phyloP scores from a whole-genome alignment of 768 basidiomycete species.

The Boletus rubroflammeus region DNA sequence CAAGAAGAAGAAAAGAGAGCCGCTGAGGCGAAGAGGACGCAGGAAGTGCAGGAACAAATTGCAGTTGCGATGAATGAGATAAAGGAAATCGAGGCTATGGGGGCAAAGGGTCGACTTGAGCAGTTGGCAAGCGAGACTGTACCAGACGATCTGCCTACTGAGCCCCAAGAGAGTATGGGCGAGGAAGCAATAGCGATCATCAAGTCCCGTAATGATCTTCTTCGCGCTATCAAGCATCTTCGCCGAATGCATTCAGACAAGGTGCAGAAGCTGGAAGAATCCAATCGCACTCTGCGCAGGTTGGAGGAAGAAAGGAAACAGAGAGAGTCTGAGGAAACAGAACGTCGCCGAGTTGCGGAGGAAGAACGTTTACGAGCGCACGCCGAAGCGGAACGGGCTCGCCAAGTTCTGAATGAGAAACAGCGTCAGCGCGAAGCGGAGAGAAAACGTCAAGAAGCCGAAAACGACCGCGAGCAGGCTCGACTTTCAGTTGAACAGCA shows the following conservation, averaged over 20 bases:
- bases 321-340: conserved; percentile 16
- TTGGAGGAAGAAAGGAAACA: conserved; percentile 25
- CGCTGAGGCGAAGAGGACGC: conserved; percentile 15
- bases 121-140: background rate
- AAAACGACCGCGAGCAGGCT: background rate
- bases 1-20: conserved; percentile 25
- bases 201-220: conserved; percentile 8
- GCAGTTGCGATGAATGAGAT: conserved; percentile 17
- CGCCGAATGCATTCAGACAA: conserved; percentile 19
- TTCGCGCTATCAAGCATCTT: conserved; percentile 12
- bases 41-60: conserved; percentile 20
- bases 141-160: conserved; percentile 13
- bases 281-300: conserved; percentile 13
- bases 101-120: background rate
- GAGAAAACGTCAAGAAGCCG: conserved; percentile 6
- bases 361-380: conserved; percentile 13
- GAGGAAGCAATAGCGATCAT: conserved; percentile 12
- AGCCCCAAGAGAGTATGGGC: conserved; percentile 23
- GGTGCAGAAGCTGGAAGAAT: conserved; percentile 16
- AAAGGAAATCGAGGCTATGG: conserved; percentile 8
- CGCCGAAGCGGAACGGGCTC: conserved; percentile 11
- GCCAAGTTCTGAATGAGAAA: conserved; percentile 1
- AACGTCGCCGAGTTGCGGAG: conserved; percentile 12
- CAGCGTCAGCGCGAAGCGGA: conserved; percentile 6
- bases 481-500: conserved; percentile 12